phyloP scores from a whole-genome alignment of 345 rosid genomes.

The Citrus glauca region DNA sequence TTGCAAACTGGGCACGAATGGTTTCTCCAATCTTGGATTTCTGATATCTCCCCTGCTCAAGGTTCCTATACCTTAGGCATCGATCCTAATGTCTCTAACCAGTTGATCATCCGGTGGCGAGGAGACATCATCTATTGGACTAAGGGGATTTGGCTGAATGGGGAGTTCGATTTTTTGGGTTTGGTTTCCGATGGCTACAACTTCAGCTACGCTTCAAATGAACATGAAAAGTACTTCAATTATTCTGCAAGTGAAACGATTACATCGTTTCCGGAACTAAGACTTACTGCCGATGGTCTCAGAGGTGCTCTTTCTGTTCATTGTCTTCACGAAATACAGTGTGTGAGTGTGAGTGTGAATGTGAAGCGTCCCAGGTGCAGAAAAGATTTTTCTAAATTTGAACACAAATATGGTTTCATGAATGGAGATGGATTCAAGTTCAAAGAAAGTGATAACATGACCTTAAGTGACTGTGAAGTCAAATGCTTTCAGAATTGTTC shows the following conservation, averaged over 20 bases:
- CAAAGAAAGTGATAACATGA: too few relatives aligned
- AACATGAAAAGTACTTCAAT: conserved; percentile 22
- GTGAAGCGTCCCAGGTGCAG: not conserved
- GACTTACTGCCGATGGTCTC: not conserved
- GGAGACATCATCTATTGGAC: conserved; percentile 19
- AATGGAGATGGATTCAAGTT: too few relatives aligned
- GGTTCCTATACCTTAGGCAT: conserved; percentile 26
- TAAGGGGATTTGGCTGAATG: conserved; percentile 14
- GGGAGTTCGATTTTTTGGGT: not conserved
- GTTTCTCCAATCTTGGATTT: conserved; percentile 31
- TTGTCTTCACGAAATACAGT: too few relatives aligned
- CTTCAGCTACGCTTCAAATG: conserved; percentile 19
- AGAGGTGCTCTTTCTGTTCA: not conserved
- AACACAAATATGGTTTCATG: too few relatives aligned
- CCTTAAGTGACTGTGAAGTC: too few relatives aligned
- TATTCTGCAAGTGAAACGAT: conserved; percentile 6
- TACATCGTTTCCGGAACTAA: not conserved
- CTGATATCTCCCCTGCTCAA: conserved; percentile 10
- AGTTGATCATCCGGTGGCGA: conserved; percentile 19
- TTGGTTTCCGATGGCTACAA: not conserved
- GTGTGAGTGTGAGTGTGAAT: not conserved
- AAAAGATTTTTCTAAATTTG: not conserved
- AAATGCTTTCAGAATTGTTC: too few relatives aligned
- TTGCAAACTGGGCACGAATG: conserved; percentile 24
- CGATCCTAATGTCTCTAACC: conserved; percentile 21